Evolutionary conservation across 75 land plant genomes (phyloP), one percentile per base, ranked within the genome.

Genomic region (Sequoia sempervirens): DNA sequence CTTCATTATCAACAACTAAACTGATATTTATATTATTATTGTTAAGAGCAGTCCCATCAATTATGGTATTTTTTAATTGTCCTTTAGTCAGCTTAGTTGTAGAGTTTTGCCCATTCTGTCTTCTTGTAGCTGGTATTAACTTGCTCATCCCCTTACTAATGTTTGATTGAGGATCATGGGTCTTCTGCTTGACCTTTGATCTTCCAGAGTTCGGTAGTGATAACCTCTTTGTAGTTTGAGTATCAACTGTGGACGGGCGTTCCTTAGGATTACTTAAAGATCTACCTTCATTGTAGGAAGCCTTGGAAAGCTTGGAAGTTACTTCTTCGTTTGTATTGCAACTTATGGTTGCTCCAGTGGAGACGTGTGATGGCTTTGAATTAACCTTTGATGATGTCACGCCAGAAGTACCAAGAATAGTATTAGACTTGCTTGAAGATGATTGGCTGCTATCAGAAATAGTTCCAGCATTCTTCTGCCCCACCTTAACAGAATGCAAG

Each of bases 241-340:
- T 87, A 86, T 90, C 91, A 53, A 85, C 74, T 28, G 83, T 89
- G n/a, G 86, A 83, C 34, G 90, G 82, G 50, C 93, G 92, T 80
- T 91, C 96, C 85, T 86, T 94, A 5, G 98, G 92, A 78, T 92
- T 93, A 86, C 93, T 96, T 15, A 80, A 86, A 5, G 96, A 94
- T 80, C 93, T 88, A 14, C 85, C 80, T 68, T 87, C 85, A 70
- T 75, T 79, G 36, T 73, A 32, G 17, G 89, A 82, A 64, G 92
- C 85, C 45, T 86, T 87, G 4, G 91, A 89, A 64, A 91, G 86
- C 45, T 86, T 87, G 4, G 91, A 89, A 37, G 84, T 88, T 30
- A 87, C 89, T 92, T 94, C 95, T 87, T 90, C 90, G 75, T 74
- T 82, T 79, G 85, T 83, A 32, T 87, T 82, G 30, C 84, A 72